phyloP scores from a whole-genome alignment of 306 rosid genomes.

The Senna tora region DNA sequence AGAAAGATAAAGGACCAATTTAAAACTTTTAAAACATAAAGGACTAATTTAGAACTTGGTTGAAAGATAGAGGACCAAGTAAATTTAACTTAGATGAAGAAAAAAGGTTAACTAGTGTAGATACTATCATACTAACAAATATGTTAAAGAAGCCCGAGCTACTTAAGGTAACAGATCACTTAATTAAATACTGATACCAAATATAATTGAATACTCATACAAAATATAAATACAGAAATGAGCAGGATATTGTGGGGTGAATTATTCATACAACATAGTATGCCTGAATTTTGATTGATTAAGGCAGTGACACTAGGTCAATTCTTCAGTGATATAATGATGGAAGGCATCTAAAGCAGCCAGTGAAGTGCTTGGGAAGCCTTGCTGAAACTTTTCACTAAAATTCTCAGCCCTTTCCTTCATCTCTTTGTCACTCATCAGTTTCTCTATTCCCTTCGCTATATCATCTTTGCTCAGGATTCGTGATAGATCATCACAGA shows the following conservation, averaged over 20 bases:
- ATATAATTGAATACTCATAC: too few relatives aligned
- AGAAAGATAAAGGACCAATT: too few relatives aligned
- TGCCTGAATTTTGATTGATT: not conserved
- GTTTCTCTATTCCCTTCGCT: constrained; percentile 47
- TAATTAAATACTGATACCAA: too few relatives aligned
- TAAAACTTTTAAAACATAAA: too few relatives aligned
- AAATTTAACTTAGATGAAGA: not conserved
- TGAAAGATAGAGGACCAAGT: too few relatives aligned
- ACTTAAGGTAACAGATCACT: too few relatives aligned
- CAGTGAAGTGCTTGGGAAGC: constrained; percentile 54
- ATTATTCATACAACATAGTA: not conserved
- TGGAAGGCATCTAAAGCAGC: constrained; percentile 54
- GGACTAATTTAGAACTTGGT: too few relatives aligned
- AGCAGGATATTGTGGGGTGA: not conserved
- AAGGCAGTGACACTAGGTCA: not conserved
- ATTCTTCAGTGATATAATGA: not conserved
- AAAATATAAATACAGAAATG: too few relatives aligned
- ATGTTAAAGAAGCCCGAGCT: too few relatives aligned
- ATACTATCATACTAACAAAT: too few relatives aligned
- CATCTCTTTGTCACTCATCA: constrained; percentile 50
- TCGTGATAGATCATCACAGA: constrained; percentile 39
- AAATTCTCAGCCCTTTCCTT: constrained; percentile 40
- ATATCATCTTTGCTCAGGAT: constrained; percentile 47
- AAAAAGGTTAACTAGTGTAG: not conserved
- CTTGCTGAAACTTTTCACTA: constrained; percentile 45